Evolutionary conservation across 2,329 filamentous ascomycete genomes (phyloP).

Genomic region (Fusarium euwallaceae): DNA sequence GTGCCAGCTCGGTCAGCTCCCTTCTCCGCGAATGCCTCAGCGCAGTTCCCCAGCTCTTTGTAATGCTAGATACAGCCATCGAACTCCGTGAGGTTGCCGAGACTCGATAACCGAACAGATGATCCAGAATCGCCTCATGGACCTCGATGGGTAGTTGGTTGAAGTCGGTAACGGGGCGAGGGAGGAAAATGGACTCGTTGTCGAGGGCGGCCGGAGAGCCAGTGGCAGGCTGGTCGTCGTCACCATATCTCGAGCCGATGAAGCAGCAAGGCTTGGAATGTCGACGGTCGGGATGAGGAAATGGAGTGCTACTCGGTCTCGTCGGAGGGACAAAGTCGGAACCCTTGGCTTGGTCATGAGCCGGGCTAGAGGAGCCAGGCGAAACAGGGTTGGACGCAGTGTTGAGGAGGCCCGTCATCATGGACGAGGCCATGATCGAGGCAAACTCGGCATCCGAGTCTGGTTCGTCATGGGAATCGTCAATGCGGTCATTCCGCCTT

Average conservation of each 20-base stretch:
- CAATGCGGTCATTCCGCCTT: conserved; percentile 31
- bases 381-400: conserved; percentile 68
- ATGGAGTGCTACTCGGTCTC: conserved; percentile 72
- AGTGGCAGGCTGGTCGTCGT: conserved; percentile 30
- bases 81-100: conserved; percentile 71
- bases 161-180: conserved; percentile 53
- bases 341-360: conserved; percentile 61
- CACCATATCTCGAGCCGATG: conserved; percentile 40
- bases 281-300: conserved; percentile 67
- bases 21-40: conserved; percentile 76
- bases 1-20: conserved; percentile 74
- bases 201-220: conserved; percentile 32
- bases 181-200: conserved; percentile 32
- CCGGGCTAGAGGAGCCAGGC: conserved; percentile 66
- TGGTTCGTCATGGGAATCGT: conserved; percentile 31
- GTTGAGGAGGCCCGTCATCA: conserved; percentile 53
- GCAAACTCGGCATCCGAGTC: conserved; percentile 52
- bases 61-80: conserved; percentile 65
- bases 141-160: conserved; percentile 75
- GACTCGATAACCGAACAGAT: conserved; percentile 77
- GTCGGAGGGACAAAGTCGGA: conserved; percentile 51
- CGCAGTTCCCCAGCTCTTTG: conserved; percentile 73
- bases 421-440: conserved; percentile 54
- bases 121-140: conserved; percentile 78
- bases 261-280: conserved; percentile 48